Evolutionary conservation across 2,329 filamentous ascomycete genomes (phyloP).

Genomic region (Sporothrix variecibatus): DNA sequence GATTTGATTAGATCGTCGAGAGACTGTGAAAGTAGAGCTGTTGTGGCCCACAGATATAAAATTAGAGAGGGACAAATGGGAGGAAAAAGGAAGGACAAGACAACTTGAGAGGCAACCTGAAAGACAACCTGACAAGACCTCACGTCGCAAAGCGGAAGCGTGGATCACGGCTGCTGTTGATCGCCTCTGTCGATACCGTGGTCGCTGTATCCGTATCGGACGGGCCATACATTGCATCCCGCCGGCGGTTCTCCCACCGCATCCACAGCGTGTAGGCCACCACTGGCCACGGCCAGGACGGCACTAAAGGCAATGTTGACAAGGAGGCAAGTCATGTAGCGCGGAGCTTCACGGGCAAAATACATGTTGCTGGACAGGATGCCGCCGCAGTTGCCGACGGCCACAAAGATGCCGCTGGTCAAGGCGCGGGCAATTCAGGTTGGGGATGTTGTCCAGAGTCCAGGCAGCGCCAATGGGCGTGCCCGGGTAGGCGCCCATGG

Average conservation of each 20-base stretch:
- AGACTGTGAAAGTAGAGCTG: not conserved
- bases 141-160: not conserved
- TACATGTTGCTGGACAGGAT: not conserved
- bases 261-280: not conserved
- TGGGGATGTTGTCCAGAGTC: slow-evolving; percentile 6
- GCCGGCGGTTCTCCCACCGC: not conserved
- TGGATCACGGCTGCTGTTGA: not conserved
- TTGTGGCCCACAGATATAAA: not conserved
- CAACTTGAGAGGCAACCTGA: too few species aligned
- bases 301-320: not conserved
- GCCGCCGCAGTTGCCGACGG: not conserved
- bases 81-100: not conserved
- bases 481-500: not conserved
- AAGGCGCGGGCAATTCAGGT: not conserved
- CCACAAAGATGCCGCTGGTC: not conserved
- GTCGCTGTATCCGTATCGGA: not conserved
- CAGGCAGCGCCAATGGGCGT: not conserved
- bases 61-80: not conserved
- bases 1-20: not conserved
- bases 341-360: not conserved
- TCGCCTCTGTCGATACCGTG: not conserved
- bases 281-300: not conserved
- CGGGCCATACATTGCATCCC: not conserved
- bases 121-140: not conserved
- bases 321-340: not conserved